These are phyloP conservation scores for Penicillium sp. DNA, from an alignment of 2,329 filamentous ascomycete species.

Conservation along the genomic window DNA sequence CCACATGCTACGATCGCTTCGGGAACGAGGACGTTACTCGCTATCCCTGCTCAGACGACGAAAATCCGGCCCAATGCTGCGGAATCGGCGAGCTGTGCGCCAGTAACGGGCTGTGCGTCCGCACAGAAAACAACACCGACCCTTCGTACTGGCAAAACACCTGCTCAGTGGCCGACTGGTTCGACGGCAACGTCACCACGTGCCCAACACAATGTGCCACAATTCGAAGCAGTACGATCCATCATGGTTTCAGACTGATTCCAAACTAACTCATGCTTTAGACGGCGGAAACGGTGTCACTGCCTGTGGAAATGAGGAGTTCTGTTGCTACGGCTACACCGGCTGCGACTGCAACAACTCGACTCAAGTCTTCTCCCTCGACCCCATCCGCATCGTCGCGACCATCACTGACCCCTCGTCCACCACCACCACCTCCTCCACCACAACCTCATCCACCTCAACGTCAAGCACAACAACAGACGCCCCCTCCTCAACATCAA, in stretches of 20 bases:
- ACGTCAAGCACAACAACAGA: background rate
- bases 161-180: background rate
- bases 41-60: background rate
- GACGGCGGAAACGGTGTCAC: slow-evolving; percentile 10
- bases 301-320: background rate
- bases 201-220: background rate
- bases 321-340: slow-evolving; percentile 8
- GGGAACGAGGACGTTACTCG: background rate
- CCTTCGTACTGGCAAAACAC: background rate
- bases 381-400: slow-evolving; percentile 4
- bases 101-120: slow-evolving; percentile 3
- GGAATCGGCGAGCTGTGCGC: background rate
- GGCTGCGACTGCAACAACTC: slow-evolving; percentile 16
- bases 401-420: background rate
- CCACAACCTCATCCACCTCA: background rate
- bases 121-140: background rate
- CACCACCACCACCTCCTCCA: background rate
- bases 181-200: background rate
- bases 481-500: background rate
- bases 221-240: background rate
- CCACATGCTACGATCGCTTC: background rate
- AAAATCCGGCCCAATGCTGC: slow-evolving; percentile 2
- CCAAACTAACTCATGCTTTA: background rate
- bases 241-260: background rate
- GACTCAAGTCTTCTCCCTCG: slow-evolving; percentile 6